Base-by-base conservation (phyloP, 176 grass and related monocot genomes). In the Areca catechu region DNA sequence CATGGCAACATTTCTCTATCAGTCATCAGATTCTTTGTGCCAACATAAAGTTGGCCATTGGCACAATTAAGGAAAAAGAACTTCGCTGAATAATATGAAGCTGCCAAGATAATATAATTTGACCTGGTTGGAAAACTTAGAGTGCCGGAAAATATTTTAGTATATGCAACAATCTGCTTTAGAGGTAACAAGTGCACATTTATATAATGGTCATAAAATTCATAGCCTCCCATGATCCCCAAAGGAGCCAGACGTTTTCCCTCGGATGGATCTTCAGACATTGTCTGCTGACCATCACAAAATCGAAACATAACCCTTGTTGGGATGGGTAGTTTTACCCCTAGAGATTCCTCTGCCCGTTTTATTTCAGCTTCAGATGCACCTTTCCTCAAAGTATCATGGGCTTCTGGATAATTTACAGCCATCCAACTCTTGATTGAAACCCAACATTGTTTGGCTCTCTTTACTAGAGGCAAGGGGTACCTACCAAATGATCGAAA, bases 151-250 rank as follows among this genome's bases (percentile, higher is more conserved):
- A 88, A 28, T 20, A 27, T 30, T 79, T 73, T 77, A 3, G 93
- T 92, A 66, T 72, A 62, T 52, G 58, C 21, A 20, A 92, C 73
- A 66, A 82, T 74, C 68, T 80, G 65, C 17, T 88, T 73, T 67
- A 98, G 70, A 4, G 93, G 76, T 69, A 86, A 80, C 50, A 98
- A 68, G 50, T 98, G 84, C 34, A 98, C 88, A 71, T 92, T 89
- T 28, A 89, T 76, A 0, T 2, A 62, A 50, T 81, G 72, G 55
- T 73, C 20, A 72, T 89, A 92, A 59, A 92, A 78, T 7, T 68
- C 66, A 71, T 98, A 98, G 17, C 93, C 93, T 48, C 93, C 93
- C 65, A 98, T 89, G 55, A 98, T 73, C 9, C 93, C 88, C 60
- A 80, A 56, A 51, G 66, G 67, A 29, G 71, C 70, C 53, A 80